Evolutionary conservation across 345 rosid species (phyloP), one percentile per base, ranked within the genome.

Genomic region (Cochlearia excelsa): DNA sequence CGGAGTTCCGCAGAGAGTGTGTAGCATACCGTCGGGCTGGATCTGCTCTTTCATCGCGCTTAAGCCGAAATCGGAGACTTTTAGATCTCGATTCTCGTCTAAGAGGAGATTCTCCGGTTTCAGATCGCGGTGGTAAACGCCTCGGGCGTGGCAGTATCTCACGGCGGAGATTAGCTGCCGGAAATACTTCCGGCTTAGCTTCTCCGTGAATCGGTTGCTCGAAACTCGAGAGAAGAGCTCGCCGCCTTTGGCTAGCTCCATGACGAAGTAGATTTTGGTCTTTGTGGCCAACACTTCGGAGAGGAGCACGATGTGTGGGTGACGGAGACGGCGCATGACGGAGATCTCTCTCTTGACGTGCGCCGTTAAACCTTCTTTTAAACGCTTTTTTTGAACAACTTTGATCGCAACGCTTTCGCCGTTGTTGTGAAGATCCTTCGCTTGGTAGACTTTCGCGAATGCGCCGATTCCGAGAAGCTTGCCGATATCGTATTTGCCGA

Each of bases 211-310:
- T 6, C 93, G 70, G 5, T 90, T 86, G 42, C 76, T 80, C 0
- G 82, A 59, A 34, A 83, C 44, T 56, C 80, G 75, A 2, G 87
- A 26, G 83, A 88, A 85, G 1, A 88, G 84, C 84, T 83, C 96
- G 0, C 96, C 96, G 16, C 92, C 92, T 30, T 79, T 83, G 9
- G 90, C 96, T 46, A 80, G 74, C 74, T 88, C 95, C 84, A 88
- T 77, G 26, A 85, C 92, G 75, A 85, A 85, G 34, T 77, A 85
- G 64, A 88, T 80, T 78, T 83, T 88, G 10, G 80, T 62, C 52
- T 80, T 80, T 6, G 95, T 88, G 28, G 92, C 95, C 31, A 85
- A 44, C 2, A 88, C 92, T 54, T 88, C 95, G 44, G 53, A 51
- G 60, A 85, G 86, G 44, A 61, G 78, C n/a, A 88, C 73, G 47